Evolutionary conservation across 768 basidiomycete genomes (phyloP).

Genomic region (Mycena latifolia): DNA sequence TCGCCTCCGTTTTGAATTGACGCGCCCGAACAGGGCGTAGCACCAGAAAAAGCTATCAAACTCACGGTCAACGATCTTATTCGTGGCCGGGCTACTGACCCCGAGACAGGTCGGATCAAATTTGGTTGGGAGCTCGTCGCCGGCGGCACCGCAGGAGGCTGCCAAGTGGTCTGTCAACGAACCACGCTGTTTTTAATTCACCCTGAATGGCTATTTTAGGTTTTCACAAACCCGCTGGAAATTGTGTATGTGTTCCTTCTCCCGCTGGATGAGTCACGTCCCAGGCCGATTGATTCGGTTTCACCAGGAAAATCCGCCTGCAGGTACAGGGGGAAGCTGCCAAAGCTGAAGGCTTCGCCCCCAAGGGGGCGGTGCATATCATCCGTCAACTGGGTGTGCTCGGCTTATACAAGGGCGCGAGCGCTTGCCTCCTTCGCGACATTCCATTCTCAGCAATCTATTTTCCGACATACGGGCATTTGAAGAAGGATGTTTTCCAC

Average conservation of each 20-base stretch:
- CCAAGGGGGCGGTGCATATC: slow-evolving; percentile 92
- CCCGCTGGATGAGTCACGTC: background rate
- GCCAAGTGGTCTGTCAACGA: slow-evolving; percentile 88
- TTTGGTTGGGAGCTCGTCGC: slow-evolving; percentile 93
- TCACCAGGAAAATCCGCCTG: slow-evolving; percentile 86
- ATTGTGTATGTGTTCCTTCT: slow-evolving; percentile 73
- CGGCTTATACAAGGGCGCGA: slow-evolving; percentile 93
- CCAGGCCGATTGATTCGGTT: slow-evolving; percentile 21
- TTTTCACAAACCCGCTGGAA: slow-evolving; percentile 98
- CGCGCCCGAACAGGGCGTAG: slow-evolving; percentile 76
- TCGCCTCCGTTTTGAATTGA: background rate
- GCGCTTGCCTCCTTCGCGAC: slow-evolving; percentile 93
- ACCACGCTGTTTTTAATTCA: slow-evolving; percentile 9
- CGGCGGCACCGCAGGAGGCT: slow-evolving; percentile 94
- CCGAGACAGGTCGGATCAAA: slow-evolving; percentile 95
- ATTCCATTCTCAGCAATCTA: slow-evolving; percentile 98
- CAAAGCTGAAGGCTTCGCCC: slow-evolving; percentile 82
- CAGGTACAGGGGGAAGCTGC: slow-evolving; percentile 98
- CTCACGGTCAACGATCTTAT: slow-evolving; percentile 96
- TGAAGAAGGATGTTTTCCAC: slow-evolving; percentile 94
- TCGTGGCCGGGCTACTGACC: slow-evolving; percentile 86
- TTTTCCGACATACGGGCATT: slow-evolving; percentile 88
- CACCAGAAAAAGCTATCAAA: slow-evolving; percentile 98
- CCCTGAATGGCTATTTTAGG: slow-evolving; percentile 56
- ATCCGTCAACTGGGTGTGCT: slow-evolving; percentile 92